Percentiles rank a stretch among this genome's conserved stretches.
phyloP scores from a whole-genome alignment of 495 filamentous ascomycete genomes.

The Haplographium delicatum region DNA sequence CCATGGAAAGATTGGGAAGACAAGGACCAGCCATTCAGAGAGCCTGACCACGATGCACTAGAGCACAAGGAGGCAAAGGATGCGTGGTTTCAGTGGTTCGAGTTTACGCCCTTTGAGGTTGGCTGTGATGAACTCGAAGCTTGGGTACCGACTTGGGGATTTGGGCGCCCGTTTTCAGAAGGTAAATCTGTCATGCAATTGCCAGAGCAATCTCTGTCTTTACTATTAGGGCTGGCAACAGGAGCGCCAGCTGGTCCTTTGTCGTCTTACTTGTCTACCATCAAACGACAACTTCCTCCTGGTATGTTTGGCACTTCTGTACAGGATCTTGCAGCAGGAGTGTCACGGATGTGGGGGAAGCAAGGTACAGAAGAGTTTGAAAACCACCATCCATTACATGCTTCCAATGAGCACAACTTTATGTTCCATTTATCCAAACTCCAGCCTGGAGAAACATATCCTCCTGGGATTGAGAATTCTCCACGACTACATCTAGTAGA shows the following conservation, averaged over 20 bases:
- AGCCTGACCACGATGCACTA: conserved; percentile 10
- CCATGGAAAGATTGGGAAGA: conserved; percentile 24
- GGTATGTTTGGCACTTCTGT: conserved; percentile 26
- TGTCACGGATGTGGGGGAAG: conserved; percentile 28
- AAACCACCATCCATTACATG: conserved; percentile 29
- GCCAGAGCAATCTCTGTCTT: conserved; percentile 29
- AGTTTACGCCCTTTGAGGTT: conserved; percentile 28
- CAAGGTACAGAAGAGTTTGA: conserved; percentile 28
- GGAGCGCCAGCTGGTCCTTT: conserved; percentile 29
- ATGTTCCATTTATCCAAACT: conserved; percentile 22
- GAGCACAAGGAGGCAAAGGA: conserved; percentile 23
- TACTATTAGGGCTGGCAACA: conserved; percentile 26
- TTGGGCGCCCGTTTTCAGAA: conserved; percentile 25
- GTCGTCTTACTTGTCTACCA: conserved; percentile 27
- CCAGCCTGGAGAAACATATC: conserved; percentile 3
- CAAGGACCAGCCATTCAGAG: conserved; percentile 18
- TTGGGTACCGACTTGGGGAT: conserved; percentile 29
- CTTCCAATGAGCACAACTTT: conserved; percentile 30
- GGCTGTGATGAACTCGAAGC: conserved; percentile 30
- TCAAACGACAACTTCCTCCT: conserved; percentile 26
- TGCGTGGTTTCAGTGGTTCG: conserved; percentile 31
- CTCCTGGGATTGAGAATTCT: conserved; percentile 25
- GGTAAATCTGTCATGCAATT: conserved; percentile 25
- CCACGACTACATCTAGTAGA: conserved; percentile 29
- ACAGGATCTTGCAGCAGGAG: conserved; percentile 13